Evolutionary conservation across 1,284 basidiomycete species (phyloP), one percentile per base, ranked within the genome.

Genomic region (Termitomyces sp.): DNA sequence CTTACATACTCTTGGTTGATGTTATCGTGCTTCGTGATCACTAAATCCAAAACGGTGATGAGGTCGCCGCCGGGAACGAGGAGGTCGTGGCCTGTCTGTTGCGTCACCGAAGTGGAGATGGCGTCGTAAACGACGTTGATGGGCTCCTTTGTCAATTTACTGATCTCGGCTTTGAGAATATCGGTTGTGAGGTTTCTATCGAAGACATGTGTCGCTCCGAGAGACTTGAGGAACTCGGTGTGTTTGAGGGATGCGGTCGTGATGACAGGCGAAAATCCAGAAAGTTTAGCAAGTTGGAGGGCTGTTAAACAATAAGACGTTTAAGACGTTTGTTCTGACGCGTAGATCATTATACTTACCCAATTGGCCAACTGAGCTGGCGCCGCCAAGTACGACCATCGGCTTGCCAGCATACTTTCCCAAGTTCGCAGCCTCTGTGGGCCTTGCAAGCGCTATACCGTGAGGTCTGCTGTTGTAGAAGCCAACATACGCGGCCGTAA

Each of bases 141-240:
- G 0, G 70, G 70, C 0, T 53, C 37, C 3, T 54, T 46, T 11
- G 68, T 67, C 4, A 70, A 57, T 35, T 67, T 66, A 5, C 52
- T 53, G 44, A 74, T 59, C 24, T 68, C 62, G 1, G 53, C 54
- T 1, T 55, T 56, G 24, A 79, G 64, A 1, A 62, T 55, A 2
- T 60, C 49, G 2, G 52, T 42, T 0, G 66, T 18, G 16, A 67
- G 59, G 19, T 68, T 62, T 33, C 79, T 71, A 55, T 81, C 76
- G 49, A 85, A 62, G 42, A 80, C 66, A 41, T 78, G 67, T 0
- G 78, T 79, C 1, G 80, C 84, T 5, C 84, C 83, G 16, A 80
- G 66, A 0, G 69, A 66, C 57, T 74, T 76, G 50, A 85, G 71
- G 35, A 64, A 62, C 0, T 64, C 66, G 13, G 63, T 56, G 57